These are phyloP conservation scores for Lavandula angustifolia DNA, from an alignment of 257 asterid species.

Conservation along the genomic window DNA sequence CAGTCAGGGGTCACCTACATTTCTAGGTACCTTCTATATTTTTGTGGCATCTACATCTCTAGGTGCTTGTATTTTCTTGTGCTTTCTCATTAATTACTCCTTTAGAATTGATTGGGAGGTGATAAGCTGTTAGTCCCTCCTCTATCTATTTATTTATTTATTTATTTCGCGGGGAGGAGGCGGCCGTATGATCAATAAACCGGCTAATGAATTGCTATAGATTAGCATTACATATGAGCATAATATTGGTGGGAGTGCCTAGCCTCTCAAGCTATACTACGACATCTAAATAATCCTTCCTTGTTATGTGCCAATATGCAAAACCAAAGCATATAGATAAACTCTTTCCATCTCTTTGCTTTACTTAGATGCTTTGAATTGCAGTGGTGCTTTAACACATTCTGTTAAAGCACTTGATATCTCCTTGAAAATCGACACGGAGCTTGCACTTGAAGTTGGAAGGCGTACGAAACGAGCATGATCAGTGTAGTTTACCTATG, in stretches of 20 bases:
- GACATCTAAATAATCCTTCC: background rate
- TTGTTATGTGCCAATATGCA: background rate
- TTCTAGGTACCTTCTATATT: slow-evolving; percentile 59
- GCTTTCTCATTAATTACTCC: background rate
- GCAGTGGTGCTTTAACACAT: slow-evolving; percentile 94
- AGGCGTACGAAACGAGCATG: slow-evolving; percentile 93
- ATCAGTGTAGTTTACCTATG: slow-evolving; percentile 15
- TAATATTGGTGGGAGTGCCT: slow-evolving; percentile 16
- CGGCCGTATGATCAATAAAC: background rate
- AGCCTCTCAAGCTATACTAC: background rate
- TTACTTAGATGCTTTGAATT: slow-evolving; percentile 11
- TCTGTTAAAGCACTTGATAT: slow-evolving; percentile 97
- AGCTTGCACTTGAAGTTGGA: slow-evolving; percentile 94
- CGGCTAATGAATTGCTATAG: background rate
- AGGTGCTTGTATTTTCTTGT: slow-evolving; percentile 40
- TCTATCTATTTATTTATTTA: background rate
- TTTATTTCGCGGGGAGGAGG: background rate
- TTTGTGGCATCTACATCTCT: slow-evolving; percentile 52
- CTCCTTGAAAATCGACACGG: slow-evolving; percentile 89
- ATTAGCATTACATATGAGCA: background rate
- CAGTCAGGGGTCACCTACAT: slow-evolving; percentile 92
- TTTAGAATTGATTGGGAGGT: background rate
- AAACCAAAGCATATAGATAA: background rate
- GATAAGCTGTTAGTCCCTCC: background rate
- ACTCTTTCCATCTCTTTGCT: background rate